phyloP scores from a whole-genome alignment of 306 rosid species.

The Potentilla sterilis region DNA sequence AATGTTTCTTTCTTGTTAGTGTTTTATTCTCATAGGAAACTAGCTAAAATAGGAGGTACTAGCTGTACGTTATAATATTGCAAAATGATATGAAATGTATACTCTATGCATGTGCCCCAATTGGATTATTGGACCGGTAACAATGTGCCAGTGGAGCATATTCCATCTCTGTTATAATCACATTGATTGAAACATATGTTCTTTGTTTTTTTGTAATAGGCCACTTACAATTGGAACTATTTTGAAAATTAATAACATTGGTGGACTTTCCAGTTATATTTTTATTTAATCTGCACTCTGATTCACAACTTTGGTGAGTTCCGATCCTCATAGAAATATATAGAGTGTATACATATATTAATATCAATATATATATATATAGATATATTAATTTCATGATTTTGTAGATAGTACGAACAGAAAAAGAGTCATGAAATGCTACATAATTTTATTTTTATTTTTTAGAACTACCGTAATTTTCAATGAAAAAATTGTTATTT shows the following conservation, averaged over 20 bases:
- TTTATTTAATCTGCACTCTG: not conserved
- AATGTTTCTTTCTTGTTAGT: not conserved
- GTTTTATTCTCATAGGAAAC: not conserved
- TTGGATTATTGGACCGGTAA: not conserved
- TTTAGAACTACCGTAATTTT: no score
- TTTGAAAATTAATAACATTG: conserved; percentile 10
- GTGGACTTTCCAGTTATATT: conserved; percentile 13
- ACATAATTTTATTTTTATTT: no score
- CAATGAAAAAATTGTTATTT: no score
- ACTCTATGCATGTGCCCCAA: not conserved
- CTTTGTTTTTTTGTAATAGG: not conserved
- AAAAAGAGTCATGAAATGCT: not conserved
- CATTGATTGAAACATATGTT: not conserved
- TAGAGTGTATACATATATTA: not conserved
- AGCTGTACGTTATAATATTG: not conserved
- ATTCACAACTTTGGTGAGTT: not conserved
- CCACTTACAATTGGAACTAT: conserved; percentile 11
- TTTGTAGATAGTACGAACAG: no score
- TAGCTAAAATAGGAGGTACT: not conserved
- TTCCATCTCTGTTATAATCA: conserved; percentile 4
- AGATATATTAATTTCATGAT: no score
- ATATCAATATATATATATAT: no score
- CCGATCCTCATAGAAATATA: no score
- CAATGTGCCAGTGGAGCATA: conserved; percentile 24
- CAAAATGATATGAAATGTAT: not conserved